phyloP scores from a whole-genome alignment of 495 filamentous ascomycete species.

The Lindgomyces ingoldianus region DNA sequence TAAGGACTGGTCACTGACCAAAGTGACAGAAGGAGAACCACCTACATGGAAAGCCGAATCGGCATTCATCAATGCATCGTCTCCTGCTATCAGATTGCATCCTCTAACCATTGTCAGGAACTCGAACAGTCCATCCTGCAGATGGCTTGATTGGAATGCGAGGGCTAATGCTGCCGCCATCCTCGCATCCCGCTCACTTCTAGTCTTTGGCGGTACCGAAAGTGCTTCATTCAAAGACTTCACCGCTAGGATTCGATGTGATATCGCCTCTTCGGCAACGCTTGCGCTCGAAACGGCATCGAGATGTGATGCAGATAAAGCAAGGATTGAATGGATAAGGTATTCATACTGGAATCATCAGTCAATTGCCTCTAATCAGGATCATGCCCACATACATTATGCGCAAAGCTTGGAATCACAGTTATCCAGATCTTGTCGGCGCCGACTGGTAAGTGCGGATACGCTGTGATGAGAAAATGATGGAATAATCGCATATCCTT shows the following conservation, averaged over 20 bases:
- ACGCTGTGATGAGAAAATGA: conserved; percentile 59
- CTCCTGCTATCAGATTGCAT: conserved; percentile 55
- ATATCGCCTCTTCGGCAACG: conserved; percentile 35
- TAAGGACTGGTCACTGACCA: background rate
- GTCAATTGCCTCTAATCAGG: background rate
- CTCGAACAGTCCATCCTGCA: conserved; percentile 61
- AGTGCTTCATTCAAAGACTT: conserved; percentile 38
- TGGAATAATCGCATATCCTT: conserved; percentile 56
- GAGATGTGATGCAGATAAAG: conserved; percentile 39
- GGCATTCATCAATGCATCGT: conserved; percentile 50
- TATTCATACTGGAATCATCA: conserved; percentile 37
- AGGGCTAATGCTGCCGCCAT: conserved; percentile 62
- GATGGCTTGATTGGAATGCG: conserved; percentile 60
- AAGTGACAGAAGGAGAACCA: conserved; percentile 30
- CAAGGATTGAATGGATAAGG: conserved; percentile 41
- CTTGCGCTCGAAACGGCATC: conserved; percentile 30
- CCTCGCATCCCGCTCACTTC: conserved; percentile 35
- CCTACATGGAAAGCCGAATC: conserved; percentile 52
- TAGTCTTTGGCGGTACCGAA: conserved; percentile 28
- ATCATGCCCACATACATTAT: conserved; percentile 50
- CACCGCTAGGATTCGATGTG: conserved; percentile 35
- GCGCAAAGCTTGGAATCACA: conserved; percentile 56
- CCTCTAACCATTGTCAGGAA: conserved; percentile 66
- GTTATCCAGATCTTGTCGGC: conserved; percentile 61
- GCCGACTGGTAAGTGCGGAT: conserved; percentile 62